Conservation (phyloP, 768 basidiomycete species). For the Cystobasidium ongulense region DNA sequence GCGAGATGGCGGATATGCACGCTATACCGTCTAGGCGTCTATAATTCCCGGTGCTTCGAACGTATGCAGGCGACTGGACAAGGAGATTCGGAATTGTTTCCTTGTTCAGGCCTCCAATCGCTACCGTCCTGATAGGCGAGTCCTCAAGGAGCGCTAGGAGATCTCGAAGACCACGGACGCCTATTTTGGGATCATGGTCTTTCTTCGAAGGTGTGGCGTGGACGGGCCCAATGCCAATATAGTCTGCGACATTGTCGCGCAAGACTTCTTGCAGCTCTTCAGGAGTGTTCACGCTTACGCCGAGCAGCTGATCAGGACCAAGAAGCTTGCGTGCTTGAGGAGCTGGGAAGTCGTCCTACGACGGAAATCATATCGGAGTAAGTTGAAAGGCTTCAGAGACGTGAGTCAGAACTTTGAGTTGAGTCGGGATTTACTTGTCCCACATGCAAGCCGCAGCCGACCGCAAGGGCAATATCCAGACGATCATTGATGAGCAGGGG, state of each 20-base stretch:
- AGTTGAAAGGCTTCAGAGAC: slow-evolving; percentile 2
- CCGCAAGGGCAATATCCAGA: slow-evolving; percentile 73
- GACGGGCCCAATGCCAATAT: slow-evolving; percentile 78
- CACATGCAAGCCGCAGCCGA: slow-evolving; percentile 68
- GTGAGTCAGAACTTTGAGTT: not conserved
- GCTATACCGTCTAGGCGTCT: slow-evolving; percentile 71
- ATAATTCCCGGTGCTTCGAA: slow-evolving; percentile 15
- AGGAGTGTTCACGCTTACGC: slow-evolving; percentile 65
- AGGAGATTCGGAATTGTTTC: slow-evolving; percentile 67
- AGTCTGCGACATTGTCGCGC: slow-evolving; percentile 61
- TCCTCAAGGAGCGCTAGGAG: slow-evolving; percentile 61
- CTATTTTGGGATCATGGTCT: slow-evolving; percentile 58
- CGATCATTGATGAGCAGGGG: slow-evolving; percentile 74
- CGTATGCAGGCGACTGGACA: slow-evolving; percentile 53
- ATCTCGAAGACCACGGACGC: slow-evolving; percentile 62
- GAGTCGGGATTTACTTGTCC: slow-evolving; percentile 53
- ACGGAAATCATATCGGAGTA: too few species aligned
- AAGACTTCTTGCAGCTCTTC: slow-evolving; percentile 60
- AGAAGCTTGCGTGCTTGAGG: slow-evolving; percentile 60
- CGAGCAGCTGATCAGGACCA: slow-evolving; percentile 63
- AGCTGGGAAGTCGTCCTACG: slow-evolving; percentile 48
- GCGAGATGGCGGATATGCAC: slow-evolving; percentile 76
- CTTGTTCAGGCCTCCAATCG: slow-evolving; percentile 82
- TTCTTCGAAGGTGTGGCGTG: slow-evolving; percentile 74
- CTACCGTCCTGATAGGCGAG: slow-evolving; percentile 62